Evolutionary conservation across 805 yeast species (phyloP).

Genomic region (Myxozyma neotropica): DNA sequence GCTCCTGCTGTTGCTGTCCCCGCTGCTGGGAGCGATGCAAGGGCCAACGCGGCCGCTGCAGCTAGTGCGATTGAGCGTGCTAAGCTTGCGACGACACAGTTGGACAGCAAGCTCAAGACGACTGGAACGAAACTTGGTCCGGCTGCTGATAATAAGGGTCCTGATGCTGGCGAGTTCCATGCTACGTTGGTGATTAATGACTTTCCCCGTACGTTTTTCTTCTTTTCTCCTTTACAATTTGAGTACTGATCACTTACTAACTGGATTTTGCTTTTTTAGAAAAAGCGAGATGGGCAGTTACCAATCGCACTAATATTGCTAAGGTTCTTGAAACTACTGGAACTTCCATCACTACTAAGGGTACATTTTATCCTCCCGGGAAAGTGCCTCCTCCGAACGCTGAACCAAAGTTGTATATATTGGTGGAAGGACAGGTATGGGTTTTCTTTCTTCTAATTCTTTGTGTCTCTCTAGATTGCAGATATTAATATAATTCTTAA

Average conservation of each 20-base stretch:
- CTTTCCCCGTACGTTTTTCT: constrained; percentile 56
- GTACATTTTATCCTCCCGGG: constrained; percentile 70
- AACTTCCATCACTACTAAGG: constrained; percentile 79
- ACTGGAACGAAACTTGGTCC: constrained; percentile 50
- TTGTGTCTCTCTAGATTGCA: no score
- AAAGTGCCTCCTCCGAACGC: constrained; percentile 53
- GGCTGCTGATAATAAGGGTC: constrained; percentile 57
- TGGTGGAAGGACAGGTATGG: constrained; percentile 64
- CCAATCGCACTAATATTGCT: constrained; percentile 63
- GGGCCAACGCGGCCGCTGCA: constrained; percentile 16
- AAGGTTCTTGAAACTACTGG: constrained; percentile 70
- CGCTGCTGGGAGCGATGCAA: constrained; percentile 2
- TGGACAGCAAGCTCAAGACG: constrained; percentile 38
- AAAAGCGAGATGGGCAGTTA: constrained; percentile 73
- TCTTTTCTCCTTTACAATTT: neutral
- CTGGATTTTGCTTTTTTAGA: constrained; percentile 36
- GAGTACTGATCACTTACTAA: neutral
- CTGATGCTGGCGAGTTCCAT: constrained; percentile 58
- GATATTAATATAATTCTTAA: neutral
- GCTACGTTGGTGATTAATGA: constrained; percentile 81
- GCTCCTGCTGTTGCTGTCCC: neutral
- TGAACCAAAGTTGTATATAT: constrained; percentile 73
- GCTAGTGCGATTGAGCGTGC: constrained; percentile 34
- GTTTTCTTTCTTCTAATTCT: no score
- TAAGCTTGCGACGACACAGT: constrained; percentile 29